Percentiles rank a stretch among this genome's conserved stretches.
These are phyloP conservation scores for Paramecium primaurelia DNA, from an alignment of 73 alveolate species.

Conservation along the genomic window DNA sequence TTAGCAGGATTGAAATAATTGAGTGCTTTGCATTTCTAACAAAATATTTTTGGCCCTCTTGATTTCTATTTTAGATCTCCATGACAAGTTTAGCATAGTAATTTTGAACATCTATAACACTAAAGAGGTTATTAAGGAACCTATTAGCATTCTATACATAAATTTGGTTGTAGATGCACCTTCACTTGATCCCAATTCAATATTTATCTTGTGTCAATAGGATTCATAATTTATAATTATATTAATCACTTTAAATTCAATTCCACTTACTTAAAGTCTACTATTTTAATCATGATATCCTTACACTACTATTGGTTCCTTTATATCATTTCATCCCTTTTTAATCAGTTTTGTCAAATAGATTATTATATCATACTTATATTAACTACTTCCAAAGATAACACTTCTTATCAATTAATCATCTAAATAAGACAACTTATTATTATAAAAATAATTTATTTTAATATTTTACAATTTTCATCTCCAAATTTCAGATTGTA, in stretches of 20 bases:
- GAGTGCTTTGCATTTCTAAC: conserved; percentile 32
- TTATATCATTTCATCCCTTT: neutral
- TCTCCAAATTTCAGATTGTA: neutral
- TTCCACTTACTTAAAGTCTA: neutral
- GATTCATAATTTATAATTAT: conserved; percentile 21
- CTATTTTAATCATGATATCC: neutral
- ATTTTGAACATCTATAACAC: conserved; percentile 15
- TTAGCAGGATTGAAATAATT: conserved; percentile 45
- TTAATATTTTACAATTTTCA: neutral
- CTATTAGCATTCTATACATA: conserved; percentile 21
- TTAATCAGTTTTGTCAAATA: neutral
- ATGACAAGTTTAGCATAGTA: neutral
- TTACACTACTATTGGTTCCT: neutral
- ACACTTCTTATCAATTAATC: neutral
- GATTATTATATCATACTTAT: neutral
- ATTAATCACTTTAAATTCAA: neutral
- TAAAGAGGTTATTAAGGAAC: conserved; percentile 9
- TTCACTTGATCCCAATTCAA: conserved; percentile 43
- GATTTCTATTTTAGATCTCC: neutral
- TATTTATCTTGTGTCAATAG: conserved; percentile 31
- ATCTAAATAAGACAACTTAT: neutral
- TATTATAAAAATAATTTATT: neutral
- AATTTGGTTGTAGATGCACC: neutral
- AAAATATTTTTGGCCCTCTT: conserved; percentile 48
- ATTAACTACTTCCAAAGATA: neutral